Evolutionary conservation across 2,329 filamentous ascomycete genomes (phyloP).

Genomic region (Didymella exigua): DNA sequence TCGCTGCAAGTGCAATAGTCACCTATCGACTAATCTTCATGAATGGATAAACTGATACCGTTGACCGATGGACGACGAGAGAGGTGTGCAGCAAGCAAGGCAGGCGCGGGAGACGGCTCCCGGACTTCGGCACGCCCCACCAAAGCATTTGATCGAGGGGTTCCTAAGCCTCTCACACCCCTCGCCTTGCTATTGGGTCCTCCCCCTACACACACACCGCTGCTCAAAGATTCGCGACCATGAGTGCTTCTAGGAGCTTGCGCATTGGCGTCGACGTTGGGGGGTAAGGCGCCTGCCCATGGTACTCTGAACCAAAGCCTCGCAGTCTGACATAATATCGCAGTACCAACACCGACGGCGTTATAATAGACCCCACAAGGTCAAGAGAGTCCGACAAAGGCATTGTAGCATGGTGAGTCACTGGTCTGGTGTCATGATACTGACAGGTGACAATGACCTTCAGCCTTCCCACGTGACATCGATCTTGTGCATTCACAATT

Average conservation of each 20-base stretch:
- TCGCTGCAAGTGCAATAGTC: background rate
- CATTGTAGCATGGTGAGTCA: slow-evolving; percentile 43
- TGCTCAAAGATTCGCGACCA: slow-evolving; percentile 3
- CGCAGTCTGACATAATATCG: slow-evolving; percentile 7
- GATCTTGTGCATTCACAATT: background rate
- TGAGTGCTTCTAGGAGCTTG: slow-evolving; percentile 30
- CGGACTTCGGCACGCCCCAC: slow-evolving; percentile 9
- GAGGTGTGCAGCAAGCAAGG: background rate
- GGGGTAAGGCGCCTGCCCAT: slow-evolving; percentile 41
- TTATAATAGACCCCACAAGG: slow-evolving; percentile 43
- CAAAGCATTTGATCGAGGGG: slow-evolving; percentile 11
- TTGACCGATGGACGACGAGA: background rate
- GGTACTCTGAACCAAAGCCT: background rate
- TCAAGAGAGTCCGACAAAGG: slow-evolving; percentile 35
- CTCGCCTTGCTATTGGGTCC: slow-evolving; percentile 5
- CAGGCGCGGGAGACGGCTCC: background rate
- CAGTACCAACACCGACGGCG: slow-evolving; percentile 47
- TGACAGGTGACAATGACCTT: slow-evolving; percentile 12
- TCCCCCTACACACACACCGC: background rate
- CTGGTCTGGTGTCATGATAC: background rate
- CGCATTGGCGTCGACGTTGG: slow-evolving; percentile 54
- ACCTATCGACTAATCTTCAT: background rate
- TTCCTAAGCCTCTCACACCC: background rate
- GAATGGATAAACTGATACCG: background rate
- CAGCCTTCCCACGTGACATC: background rate